Evolutionary conservation across 2,329 filamentous ascomycete genomes (phyloP).

Genomic region (Xylariaceae sp.): DNA sequence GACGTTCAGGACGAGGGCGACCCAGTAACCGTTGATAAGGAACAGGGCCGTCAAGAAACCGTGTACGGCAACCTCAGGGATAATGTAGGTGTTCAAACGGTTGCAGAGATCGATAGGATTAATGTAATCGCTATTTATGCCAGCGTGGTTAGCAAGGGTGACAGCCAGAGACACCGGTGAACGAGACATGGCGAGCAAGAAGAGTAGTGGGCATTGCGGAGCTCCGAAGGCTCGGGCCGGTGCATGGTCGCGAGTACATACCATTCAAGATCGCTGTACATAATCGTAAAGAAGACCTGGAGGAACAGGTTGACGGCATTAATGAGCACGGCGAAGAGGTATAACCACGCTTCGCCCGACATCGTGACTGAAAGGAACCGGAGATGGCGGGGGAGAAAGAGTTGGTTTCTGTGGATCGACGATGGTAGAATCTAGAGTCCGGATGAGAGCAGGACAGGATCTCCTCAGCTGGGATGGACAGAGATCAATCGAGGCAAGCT

Average conservation of each 20-base stretch:
- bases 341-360: conserved; percentile 98
- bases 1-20: conserved; percentile 85
- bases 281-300: conserved; percentile 99
- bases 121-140: conserved; percentile 78
- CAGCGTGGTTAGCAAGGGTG: conserved; percentile 10
- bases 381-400: conserved; percentile 4
- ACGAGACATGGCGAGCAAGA: conserved; percentile 15
- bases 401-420: conserved; percentile 4
- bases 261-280: conserved; percentile 99
- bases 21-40: conserved; percentile 98
- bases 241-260: conserved; percentile 43
- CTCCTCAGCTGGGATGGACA: not conserved
- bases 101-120: conserved; percentile 99
- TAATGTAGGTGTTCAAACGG: conserved; percentile 98
- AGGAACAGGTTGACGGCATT: conserved; percentile 99
- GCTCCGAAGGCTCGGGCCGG: conserved; percentile 8
- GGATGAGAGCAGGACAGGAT: not conserved
- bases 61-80: conserved; percentile 96
- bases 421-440: not conserved
- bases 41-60: conserved; percentile 93
- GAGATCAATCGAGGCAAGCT: not conserved
- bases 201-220: conserved; percentile 10
- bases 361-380: conserved; percentile 46
- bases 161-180: conserved; percentile 19
- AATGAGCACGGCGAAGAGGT: conserved; percentile 94